Percentiles rank a stretch among this genome's conserved stretches.
These are phyloP conservation scores for Sclerotinia minor DNA, from an alignment of 2,329 filamentous ascomycete species.

Conservation along the genomic window DNA sequence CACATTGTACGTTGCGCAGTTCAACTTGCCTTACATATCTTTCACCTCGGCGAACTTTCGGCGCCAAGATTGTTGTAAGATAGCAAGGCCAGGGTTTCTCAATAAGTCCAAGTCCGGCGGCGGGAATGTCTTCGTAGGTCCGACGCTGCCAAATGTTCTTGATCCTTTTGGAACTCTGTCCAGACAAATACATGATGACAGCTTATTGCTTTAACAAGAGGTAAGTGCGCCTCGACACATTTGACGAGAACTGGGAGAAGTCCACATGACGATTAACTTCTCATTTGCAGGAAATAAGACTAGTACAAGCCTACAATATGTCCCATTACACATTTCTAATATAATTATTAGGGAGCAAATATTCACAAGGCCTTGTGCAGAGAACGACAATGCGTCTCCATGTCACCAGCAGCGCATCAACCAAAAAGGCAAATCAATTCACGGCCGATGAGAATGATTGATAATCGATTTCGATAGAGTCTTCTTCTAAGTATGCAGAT, in stretches of 20 bases:
- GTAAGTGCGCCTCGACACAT: too few relatives aligned
- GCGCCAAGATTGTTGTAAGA: neutral
- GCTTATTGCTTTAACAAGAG: too few relatives aligned
- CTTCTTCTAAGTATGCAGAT: neutral
- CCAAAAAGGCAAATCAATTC: slow-evolving; percentile 27
- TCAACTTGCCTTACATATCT: neutral
- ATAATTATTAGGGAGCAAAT: neutral
- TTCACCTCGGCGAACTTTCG: slow-evolving; percentile 34
- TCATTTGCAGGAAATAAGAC: neutral
- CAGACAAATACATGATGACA: too few relatives aligned
- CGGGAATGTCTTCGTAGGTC: neutral
- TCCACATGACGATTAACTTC: neutral
- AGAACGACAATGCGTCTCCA: neutral
- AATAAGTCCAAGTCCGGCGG: neutral
- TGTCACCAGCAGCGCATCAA: slow-evolving; percentile 29
- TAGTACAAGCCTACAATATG: neutral
- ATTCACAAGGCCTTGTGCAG: neutral
- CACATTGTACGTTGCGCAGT: neutral
- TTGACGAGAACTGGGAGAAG: neutral
- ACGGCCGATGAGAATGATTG: slow-evolving; percentile 28
- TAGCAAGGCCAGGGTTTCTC: neutral
- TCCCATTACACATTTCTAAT: neutral
- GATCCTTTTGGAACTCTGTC: too few relatives aligned
- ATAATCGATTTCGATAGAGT: slow-evolving; percentile 27
- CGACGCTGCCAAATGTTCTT: neutral